Evolutionary conservation across 805 yeast genomes (phyloP), one percentile per base, ranked within the genome.

Genomic region (Saturnispora serradocipensis): DNA sequence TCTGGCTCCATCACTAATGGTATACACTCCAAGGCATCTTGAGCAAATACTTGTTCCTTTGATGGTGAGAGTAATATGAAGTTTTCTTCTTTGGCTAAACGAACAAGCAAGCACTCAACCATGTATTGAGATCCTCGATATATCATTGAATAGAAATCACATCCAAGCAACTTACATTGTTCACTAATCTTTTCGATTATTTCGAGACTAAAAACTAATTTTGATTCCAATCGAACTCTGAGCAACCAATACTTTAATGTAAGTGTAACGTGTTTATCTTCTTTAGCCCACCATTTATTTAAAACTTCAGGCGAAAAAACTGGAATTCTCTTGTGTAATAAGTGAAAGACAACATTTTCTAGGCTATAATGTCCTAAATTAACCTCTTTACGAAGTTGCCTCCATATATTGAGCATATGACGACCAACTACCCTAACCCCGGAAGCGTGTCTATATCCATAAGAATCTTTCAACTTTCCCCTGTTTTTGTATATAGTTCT

Each of bases 1-100:
- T 78, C 77, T 0, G 99, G 99, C 61, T 93, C 99, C 90, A 93
- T 81, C 2, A 93, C 88, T 49, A 93, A 71, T 0, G 98, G 96
- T 5, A 93, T 80, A 54, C 89, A 84, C 59, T 89, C 96, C 38
- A 93, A 68, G 0, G 98, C 84, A 56, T 82, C 83, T 73, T 90
- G 96, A 38, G 81, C 76, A 59, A 85, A 85, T 0, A 93, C 97
- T 56, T 88, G 87, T 43, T 75, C 69, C 59, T 85, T 84, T 28
- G 87, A 80, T 0, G 99, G 97, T 0, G 97, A 86, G 5, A 83
- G 68, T 51, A 89, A 62, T 42, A 91, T 64, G 49, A 75, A 80
- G 61, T 85, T 85, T 61, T 89, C 96, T 2, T 81, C 72, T 59
- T 88, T 88, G 25, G 93, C 78, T 18, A 93, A 67, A 50, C 99